Evolutionary conservation across 2,329 filamentous ascomycete genomes (phyloP).

Genomic region (Colletotrichum destructivum): DNA sequence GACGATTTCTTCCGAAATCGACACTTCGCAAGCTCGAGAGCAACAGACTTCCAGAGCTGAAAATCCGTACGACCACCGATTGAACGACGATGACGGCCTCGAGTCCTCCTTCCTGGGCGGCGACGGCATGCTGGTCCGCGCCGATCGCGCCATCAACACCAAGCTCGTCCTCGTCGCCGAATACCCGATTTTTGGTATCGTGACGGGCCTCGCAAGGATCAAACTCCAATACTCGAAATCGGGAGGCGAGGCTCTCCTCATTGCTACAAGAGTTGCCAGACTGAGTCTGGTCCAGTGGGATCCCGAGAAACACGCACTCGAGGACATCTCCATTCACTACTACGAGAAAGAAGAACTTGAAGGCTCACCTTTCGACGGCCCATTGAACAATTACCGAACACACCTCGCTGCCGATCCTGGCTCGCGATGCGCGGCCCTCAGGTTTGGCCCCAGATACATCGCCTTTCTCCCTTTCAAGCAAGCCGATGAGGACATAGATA

Average conservation of each 20-base stretch:
- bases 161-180: conserved; percentile 91
- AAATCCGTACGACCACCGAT: conserved; percentile 66
- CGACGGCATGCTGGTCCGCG: conserved; percentile 73
- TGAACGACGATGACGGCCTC: conserved; percentile 74
- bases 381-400: conserved; percentile 82
- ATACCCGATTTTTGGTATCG: conserved; percentile 85
- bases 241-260: conserved; percentile 85
- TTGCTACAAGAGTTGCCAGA: conserved; percentile 92
- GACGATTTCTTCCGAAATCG: conserved; percentile 75
- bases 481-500: conserved; percentile 87
- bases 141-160: conserved; percentile 76
- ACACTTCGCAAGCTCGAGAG: conserved; percentile 58
- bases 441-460: conserved; percentile 89
- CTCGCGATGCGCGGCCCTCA: conserved; percentile 93
- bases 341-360: conserved; percentile 95
- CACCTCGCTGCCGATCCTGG: conserved; percentile 90
- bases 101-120: conserved; percentile 77
- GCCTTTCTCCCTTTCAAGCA: conserved; percentile 96
- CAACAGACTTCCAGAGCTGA: conserved; percentile 58
- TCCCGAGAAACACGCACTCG: conserved; percentile 81
- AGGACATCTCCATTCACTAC: conserved; percentile 95
- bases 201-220: conserved; percentile 86
- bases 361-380: conserved; percentile 84
- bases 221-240: conserved; percentile 81
- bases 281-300: conserved; percentile 96